These are phyloP conservation scores for Claviceps spartinae DNA, from an alignment of 2,329 filamentous ascomycete species.

Conservation along the genomic window DNA sequence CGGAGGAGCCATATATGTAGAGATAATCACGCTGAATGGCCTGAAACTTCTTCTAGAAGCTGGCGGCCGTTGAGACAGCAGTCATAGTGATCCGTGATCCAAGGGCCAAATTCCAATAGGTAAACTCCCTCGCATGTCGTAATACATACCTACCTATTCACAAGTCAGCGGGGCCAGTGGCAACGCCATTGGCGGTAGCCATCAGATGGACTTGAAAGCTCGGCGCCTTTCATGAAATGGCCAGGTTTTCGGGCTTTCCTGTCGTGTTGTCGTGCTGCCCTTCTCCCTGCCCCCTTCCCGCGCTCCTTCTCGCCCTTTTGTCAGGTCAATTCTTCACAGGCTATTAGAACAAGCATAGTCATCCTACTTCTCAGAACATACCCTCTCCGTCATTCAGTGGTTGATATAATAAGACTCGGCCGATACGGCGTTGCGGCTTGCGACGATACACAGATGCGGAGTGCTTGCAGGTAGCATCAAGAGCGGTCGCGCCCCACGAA, in stretches of 20 bases:
- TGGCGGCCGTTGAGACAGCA: slow-evolving; percentile 11
- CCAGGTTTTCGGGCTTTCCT: neutral
- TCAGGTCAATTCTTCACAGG: neutral
- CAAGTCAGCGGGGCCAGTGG: neutral
- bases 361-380: neutral
- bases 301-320: neutral
- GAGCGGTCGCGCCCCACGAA: neutral
- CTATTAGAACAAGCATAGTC: neutral
- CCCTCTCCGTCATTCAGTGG: neutral
- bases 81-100: neutral
- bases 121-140: neutral
- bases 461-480: slow-evolving; percentile 1
- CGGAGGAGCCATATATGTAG: slow-evolving; percentile 12
- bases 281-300: neutral
- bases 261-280: neutral
- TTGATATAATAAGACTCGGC: slow-evolving; percentile 3
- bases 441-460: slow-evolving; percentile 1
- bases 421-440: slow-evolving; percentile 5
- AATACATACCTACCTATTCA: neutral
- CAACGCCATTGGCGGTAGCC: neutral
- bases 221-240: neutral
- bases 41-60: slow-evolving; percentile 20
- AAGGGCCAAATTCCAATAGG: neutral
- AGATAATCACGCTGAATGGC: slow-evolving; percentile 10
- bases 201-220: neutral